Evolutionary conservation across 1,284 basidiomycete genomes (phyloP).

Genomic region (Moesziomyces globuligerus): DNA sequence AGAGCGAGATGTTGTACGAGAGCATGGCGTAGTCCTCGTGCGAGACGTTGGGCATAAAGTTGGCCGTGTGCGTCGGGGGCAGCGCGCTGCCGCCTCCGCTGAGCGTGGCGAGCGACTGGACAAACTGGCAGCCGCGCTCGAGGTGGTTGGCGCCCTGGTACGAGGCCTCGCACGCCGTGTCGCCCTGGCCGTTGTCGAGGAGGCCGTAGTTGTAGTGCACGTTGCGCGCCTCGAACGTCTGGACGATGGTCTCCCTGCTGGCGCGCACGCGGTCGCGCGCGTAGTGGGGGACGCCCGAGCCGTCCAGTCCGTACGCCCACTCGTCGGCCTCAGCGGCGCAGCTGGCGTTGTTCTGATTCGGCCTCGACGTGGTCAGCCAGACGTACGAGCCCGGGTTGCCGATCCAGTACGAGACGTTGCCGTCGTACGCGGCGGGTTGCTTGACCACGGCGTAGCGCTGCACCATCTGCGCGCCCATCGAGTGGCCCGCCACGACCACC

Average conservation of each 20-base stretch:
- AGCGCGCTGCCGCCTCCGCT: constrained; percentile 11
- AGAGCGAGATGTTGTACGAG: constrained; percentile 44
- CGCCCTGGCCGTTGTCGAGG: constrained; percentile 61
- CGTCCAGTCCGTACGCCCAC: constrained; percentile 56
- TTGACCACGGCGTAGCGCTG: constrained; percentile 55
- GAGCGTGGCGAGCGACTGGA: constrained; percentile 28
- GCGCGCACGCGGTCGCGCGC: constrained; percentile 47
- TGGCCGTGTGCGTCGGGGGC: constrained; percentile 53
- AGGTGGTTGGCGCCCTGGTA: constrained; percentile 60
- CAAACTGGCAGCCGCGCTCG: constrained; percentile 53
- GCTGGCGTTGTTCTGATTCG: constrained; percentile 31
- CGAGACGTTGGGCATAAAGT: constrained; percentile 56
- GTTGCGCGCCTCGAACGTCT: constrained; percentile 43
- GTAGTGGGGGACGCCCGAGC: constrained; percentile 39
- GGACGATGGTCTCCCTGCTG: constrained; percentile 34
- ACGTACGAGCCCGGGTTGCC: constrained; percentile 61
- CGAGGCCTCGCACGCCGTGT: constrained; percentile 54
- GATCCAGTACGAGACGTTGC: constrained; percentile 55
- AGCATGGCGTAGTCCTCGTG: constrained; percentile 65
- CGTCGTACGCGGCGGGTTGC: constrained; percentile 48
- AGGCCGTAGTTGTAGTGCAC: constrained; percentile 59
- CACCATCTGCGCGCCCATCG: constrained; percentile 61
- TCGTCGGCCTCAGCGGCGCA: constrained; percentile 20
- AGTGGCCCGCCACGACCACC: constrained; percentile 58
- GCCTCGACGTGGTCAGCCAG: constrained; percentile 46